A percentile compares a stretch with the other conserved stretches of the same genome.
Conservation (phyloP, 257 asterid species). For the Gynochthodes officinalis region DNA sequence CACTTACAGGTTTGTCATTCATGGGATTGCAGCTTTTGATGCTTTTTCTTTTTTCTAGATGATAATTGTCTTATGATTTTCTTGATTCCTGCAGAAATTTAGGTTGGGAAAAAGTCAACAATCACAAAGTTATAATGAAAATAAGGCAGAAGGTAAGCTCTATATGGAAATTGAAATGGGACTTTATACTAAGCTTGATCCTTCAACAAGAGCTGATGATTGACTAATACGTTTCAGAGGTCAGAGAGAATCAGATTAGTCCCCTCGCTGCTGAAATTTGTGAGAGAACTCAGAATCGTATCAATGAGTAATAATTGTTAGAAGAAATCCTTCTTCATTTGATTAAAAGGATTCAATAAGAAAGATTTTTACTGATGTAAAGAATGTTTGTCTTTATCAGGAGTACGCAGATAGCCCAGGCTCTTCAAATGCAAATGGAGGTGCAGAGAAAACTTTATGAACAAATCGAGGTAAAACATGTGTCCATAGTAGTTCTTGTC, state of each 20-base stretch:
- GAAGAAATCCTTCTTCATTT: conserved; percentile 4
- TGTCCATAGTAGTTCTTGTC: background rate
- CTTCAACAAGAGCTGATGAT: conserved; percentile 6
- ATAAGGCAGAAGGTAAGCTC: conserved; percentile 47
- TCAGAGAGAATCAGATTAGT: conserved; percentile 38
- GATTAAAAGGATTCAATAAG: conserved; percentile 3
- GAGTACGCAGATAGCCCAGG: conserved; percentile 50
- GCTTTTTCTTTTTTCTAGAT: background rate
- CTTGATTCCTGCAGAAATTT: conserved; percentile 58
- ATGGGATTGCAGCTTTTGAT: background rate
- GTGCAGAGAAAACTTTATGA: conserved; percentile 86
- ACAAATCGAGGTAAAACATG: conserved; percentile 69
- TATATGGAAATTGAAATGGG: conserved; percentile 3
- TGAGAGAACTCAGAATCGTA: conserved; percentile 49
- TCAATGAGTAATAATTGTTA: conserved; percentile 56
- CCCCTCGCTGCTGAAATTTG: conserved; percentile 28
- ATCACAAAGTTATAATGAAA: conserved; percentile 37
- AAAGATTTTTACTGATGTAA: conserved; percentile 9
- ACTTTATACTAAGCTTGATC: background rate
- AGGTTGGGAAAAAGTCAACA: conserved; percentile 74
- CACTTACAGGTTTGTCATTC: conserved; percentile 67
- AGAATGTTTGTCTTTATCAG: conserved; percentile 26
- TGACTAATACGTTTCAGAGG: conserved; percentile 34
- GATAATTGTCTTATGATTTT: conserved; percentile 10
- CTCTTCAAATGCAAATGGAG: conserved; percentile 85